Conservation (phyloP, 495 filamentous ascomycete species). For the Aspergillus nidulans region DNA sequence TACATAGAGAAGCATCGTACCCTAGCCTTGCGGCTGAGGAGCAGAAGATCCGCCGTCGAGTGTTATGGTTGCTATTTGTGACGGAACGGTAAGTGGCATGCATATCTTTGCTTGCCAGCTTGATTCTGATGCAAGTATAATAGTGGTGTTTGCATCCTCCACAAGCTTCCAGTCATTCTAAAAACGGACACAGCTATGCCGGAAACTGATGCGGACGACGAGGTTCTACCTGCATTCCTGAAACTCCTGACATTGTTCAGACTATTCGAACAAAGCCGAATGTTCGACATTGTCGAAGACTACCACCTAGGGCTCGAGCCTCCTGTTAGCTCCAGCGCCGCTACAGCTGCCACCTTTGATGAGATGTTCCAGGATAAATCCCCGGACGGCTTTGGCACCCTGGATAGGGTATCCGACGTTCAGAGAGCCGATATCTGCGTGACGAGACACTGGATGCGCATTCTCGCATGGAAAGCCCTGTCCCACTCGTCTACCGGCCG, state of each 20-base stretch:
- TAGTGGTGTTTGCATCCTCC: constrained; percentile 40
- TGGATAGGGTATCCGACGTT: constrained; percentile 31
- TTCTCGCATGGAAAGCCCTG: constrained; percentile 40
- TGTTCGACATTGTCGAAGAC: constrained; percentile 38
- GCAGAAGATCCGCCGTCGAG: constrained; percentile 35
- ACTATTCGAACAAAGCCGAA: constrained; percentile 33
- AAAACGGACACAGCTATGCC: constrained; percentile 31
- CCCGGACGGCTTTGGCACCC: constrained; percentile 24
- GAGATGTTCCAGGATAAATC: constrained; percentile 31
- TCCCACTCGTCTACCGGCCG: constrained; percentile 10
- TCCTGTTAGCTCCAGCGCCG: constrained; percentile 6
- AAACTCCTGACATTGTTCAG: constrained; percentile 41
- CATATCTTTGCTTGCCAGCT: not conserved
- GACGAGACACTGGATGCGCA: constrained; percentile 46
- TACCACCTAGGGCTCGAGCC: constrained; percentile 14
- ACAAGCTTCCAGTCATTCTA: constrained; percentile 39
- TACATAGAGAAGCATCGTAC: constrained; percentile 37
- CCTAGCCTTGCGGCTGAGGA: constrained; percentile 20
- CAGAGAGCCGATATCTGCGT: constrained; percentile 46
- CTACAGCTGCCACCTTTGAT: constrained; percentile 20
- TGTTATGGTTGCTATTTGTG: constrained; percentile 43
- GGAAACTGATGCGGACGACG: constrained; percentile 24
- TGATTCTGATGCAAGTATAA: not conserved
- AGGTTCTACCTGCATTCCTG: constrained; percentile 38
- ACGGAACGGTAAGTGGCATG: constrained; percentile 31